phyloP scores from a whole-genome alignment of 2,329 filamentous ascomycete genomes.

The Anthostomella pinea region DNA sequence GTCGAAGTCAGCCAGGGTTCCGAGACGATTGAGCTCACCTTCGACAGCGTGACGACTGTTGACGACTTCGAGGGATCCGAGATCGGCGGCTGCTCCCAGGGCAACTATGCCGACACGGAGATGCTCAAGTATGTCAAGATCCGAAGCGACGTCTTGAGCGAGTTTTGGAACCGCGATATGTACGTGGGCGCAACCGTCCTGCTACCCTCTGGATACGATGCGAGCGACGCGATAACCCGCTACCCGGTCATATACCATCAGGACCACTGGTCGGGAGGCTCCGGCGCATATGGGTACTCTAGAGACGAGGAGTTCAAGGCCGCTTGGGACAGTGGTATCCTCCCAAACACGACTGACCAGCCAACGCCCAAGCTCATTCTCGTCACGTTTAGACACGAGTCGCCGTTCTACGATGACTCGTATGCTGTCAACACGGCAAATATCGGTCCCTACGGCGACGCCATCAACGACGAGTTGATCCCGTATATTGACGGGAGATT shows the following conservation, averaged over 20 bases:
- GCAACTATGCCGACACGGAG: constrained; percentile 20
- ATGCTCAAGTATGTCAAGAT: constrained; percentile 22
- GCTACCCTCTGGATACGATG: constrained; percentile 19
- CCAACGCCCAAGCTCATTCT: constrained; percentile 21
- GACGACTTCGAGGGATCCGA: constrained; percentile 14
- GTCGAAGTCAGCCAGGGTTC: constrained; percentile 12
- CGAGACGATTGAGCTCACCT: constrained; percentile 17
- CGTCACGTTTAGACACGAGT: constrained; percentile 20
- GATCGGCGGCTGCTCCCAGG: constrained; percentile 18
- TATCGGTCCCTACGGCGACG: constrained; percentile 21
- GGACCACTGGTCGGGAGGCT: constrained; percentile 19
- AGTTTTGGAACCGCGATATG: constrained; percentile 24
- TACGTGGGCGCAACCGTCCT: constrained; percentile 22
- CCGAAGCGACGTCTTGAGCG: constrained; percentile 15
- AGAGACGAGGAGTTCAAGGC: constrained; percentile 8
- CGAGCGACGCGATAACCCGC: constrained; percentile 14
- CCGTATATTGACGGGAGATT: constrained; percentile 19
- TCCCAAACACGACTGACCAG: constrained; percentile 9
- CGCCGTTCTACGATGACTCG: constrained; percentile 23
- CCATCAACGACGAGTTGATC: constrained; percentile 23
- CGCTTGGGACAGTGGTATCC: constrained; percentile 17
- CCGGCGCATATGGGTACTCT: constrained; percentile 12
- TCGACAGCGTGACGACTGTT: constrained; percentile 14
- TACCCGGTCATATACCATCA: constrained; percentile 21
- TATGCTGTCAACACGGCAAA: constrained; percentile 24